A percentile compares a stretch with the other conserved stretches of the same genome.
These are phyloP conservation scores for Niebla homalea DNA, from an alignment of 495 filamentous ascomycete genomes.

Conservation along the genomic window DNA sequence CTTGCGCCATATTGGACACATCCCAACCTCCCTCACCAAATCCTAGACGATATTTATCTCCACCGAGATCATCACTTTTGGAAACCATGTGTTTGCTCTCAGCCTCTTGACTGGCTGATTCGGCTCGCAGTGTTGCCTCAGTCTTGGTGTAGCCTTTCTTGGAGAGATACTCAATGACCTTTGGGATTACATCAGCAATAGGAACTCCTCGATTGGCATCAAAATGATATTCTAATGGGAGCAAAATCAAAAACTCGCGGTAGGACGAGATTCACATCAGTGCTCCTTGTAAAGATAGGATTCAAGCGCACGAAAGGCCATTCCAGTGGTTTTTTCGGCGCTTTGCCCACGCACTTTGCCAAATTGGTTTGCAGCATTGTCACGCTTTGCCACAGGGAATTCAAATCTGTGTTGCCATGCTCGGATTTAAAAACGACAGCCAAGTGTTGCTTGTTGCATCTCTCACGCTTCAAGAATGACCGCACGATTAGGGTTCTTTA, in stretches of 20 bases:
- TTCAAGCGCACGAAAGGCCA: background rate
- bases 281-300: background rate
- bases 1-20: conserved; percentile 6
- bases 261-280: no score
- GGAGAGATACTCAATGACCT: conserved; percentile 92
- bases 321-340: background rate
- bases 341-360: no score
- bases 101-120: conserved; percentile 67
- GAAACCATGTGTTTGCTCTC: conserved; percentile 56
- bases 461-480: no score
- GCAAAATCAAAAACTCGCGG: background rate
- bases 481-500: no score
- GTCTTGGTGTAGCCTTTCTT: conserved; percentile 94
- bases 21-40: conserved; percentile 38
- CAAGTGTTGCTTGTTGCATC: no score
- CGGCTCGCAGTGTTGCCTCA: conserved; percentile 82
- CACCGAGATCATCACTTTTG: conserved; percentile 51
- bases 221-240: background rate
- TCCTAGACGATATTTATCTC: conserved; percentile 59
- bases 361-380: no score
- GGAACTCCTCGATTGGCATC: background rate
- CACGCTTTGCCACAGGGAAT: no score
- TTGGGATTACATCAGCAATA: conserved; percentile 6
- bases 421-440: no score
- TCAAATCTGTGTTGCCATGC: no score